Base-by-base conservation (phyloP, 1,139 yeast genomes). In the Saccharomycopsis hybrid region DNA sequence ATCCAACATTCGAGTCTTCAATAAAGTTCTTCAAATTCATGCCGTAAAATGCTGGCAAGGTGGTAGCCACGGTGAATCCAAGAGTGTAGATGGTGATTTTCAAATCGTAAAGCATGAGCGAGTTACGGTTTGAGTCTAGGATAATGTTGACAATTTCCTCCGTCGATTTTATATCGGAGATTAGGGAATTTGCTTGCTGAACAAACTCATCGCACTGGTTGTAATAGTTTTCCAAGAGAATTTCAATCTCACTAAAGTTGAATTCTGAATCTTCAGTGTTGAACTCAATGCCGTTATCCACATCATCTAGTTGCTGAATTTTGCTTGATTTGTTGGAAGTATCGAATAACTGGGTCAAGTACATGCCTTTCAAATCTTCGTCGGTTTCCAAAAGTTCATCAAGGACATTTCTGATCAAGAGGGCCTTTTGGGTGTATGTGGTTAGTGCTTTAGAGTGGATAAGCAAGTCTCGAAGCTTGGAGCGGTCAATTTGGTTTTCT, bases 341-440 rank as follows among this genome's bases (percentile, higher is more conserved):
- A 13, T 36, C 18, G 18, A n/a, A 36, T 11, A 24, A 11, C n/a
- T 5, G 24, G 0, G 83, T 76, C 50, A 85, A 68, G 62, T 83
- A 82, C 78, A 85, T 76, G 25, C 79, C 87, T 32, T 77, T 76
- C 52, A 85, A 66, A 56, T 82, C 86, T 55, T 85, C 92, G 60
- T 86, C 96, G 57, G 83, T 88, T 50, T 90, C 97, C 38, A 94
- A 68, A 44, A 92, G 66, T 55, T 92, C 97, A 61, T 92, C 96
- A 38, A 94, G 68, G 35, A 90, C 85, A 59, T 88, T 85, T 56
- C 96, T 72, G 50, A 92, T 87, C 57, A 94, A 73, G 1, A 83
- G 71, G 0, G 95, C 86, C 63, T 89, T 87, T 65, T 90, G 96
- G 57, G 82, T 75, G 62, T 89, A 94, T 43, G 88, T 83, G 11